Conservation (phyloP, 805 yeast species). For the Kodamaea hsintzibuensis region DNA sequence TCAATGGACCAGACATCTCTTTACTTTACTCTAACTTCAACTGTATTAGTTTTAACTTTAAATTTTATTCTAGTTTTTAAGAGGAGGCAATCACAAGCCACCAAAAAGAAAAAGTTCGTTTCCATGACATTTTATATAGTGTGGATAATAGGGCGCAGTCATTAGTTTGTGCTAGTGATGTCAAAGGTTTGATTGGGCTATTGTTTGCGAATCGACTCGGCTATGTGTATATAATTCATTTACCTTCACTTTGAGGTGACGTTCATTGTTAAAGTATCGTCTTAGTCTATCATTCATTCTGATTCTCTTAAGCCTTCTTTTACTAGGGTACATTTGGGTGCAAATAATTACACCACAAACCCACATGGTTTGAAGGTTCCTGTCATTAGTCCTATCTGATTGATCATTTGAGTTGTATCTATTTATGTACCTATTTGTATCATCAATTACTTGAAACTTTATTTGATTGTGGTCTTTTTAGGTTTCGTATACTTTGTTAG, state of each 20-base stretch:
- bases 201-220: background rate
- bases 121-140: background rate
- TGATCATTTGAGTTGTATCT: too few relatives aligned
- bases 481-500: too few relatives aligned
- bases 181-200: background rate
- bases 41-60: background rate
- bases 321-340: background rate
- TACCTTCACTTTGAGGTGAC: too few relatives aligned
- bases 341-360: background rate
- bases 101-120: background rate
- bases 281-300: too few relatives aligned
- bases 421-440: too few relatives aligned
- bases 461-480: too few relatives aligned
- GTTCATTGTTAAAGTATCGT: too few relatives aligned
- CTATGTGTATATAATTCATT: background rate
- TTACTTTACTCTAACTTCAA: too few relatives aligned
- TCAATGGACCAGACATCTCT: slow-evolving; percentile 53
- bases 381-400: too few relatives aligned
- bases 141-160: background rate
- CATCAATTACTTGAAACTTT: too few relatives aligned
- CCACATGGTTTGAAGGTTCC: too few relatives aligned
- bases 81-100: background rate
- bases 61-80: background rate
- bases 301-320: too few relatives aligned
- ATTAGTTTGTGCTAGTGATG: background rate